Evolutionary conservation across 768 basidiomycete species (phyloP).

Genomic region (Boletus rubropictus): DNA sequence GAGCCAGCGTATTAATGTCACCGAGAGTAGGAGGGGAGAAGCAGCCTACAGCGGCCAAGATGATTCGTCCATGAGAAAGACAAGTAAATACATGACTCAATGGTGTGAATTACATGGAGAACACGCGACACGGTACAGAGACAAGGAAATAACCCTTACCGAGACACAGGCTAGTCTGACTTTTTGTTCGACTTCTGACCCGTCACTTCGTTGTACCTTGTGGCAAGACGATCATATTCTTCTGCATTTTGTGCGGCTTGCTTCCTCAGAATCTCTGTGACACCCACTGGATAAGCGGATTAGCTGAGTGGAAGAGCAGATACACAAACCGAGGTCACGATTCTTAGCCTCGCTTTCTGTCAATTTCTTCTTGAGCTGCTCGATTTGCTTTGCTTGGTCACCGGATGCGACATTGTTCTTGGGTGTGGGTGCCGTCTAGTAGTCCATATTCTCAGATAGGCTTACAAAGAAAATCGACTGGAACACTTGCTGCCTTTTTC

Average conservation of each 20-base stretch:
- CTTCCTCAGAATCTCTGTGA: constrained; percentile 69
- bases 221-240: constrained; percentile 80
- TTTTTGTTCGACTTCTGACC: constrained; percentile 60
- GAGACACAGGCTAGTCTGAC: constrained; percentile 41
- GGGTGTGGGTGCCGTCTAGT: constrained; percentile 34
- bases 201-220: constrained; percentile 66
- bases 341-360: constrained; percentile 51
- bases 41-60: not conserved
- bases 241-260: constrained; percentile 72
- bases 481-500: constrained; percentile 48
- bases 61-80: not conserved
- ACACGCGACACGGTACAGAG: not conserved
- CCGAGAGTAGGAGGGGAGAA: no score
- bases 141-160: not conserved
- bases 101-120: not conserved
- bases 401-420: constrained; percentile 20
- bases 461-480: not conserved
- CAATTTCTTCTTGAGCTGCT: constrained; percentile 64
- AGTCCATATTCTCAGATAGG: not conserved
- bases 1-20: not conserved
- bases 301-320: not conserved
- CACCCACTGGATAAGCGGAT: not conserved
- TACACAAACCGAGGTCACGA: constrained; percentile 56
- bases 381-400: constrained; percentile 41
- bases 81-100: not conserved